These are phyloP conservation scores for Penicillium frequentans DNA, from an alignment of 2,329 filamentous ascomycete species.

Conservation along the genomic window DNA sequence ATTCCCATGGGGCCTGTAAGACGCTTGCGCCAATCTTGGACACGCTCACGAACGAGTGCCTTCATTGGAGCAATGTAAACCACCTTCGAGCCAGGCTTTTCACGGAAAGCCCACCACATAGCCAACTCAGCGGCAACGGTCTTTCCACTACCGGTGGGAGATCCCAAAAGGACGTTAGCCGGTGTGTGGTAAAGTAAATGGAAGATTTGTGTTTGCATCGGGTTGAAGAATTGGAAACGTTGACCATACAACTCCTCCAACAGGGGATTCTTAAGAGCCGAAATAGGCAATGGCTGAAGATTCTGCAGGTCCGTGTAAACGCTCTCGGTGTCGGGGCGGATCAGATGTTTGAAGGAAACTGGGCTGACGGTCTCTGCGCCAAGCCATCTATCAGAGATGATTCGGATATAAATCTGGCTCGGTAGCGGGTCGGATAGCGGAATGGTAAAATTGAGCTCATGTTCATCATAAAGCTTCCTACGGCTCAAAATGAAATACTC, in stretches of 20 bases:
- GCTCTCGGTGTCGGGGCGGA: slow-evolving; percentile 94
- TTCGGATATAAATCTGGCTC: slow-evolving; percentile 92
- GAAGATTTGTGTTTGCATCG: slow-evolving; percentile 99
- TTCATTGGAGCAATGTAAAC: slow-evolving; percentile 99
- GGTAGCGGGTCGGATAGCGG: slow-evolving; percentile 90
- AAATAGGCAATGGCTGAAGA: slow-evolving; percentile 83
- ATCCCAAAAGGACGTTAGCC: slow-evolving; percentile 89
- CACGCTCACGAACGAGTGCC: slow-evolving; percentile 90
- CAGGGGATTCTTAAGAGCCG: slow-evolving; percentile 80
- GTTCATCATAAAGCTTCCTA: slow-evolving; percentile 89
- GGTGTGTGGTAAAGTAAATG: slow-evolving; percentile 92
- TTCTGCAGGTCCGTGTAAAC: slow-evolving; percentile 94
- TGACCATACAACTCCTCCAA: slow-evolving; percentile 86
- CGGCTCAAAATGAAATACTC: slow-evolving; percentile 93
- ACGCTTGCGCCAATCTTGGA: slow-evolving; percentile 88
- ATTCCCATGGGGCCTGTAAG: slow-evolving; percentile 80
- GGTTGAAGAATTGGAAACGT: slow-evolving; percentile 95
- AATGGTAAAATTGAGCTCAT: slow-evolving; percentile 97
- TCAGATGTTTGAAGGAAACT: slow-evolving; percentile 96
- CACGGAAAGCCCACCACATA: slow-evolving; percentile 99
- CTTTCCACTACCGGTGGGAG: slow-evolving; percentile 95
- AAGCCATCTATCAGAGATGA: slow-evolving; percentile 93
- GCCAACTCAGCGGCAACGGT: slow-evolving; percentile 93
- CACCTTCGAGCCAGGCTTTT: slow-evolving; percentile 91
- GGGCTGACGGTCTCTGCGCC: slow-evolving; percentile 94